phyloP scores from a whole-genome alignment of 140 eudicot species.

The Bidens hawaiensis region DNA sequence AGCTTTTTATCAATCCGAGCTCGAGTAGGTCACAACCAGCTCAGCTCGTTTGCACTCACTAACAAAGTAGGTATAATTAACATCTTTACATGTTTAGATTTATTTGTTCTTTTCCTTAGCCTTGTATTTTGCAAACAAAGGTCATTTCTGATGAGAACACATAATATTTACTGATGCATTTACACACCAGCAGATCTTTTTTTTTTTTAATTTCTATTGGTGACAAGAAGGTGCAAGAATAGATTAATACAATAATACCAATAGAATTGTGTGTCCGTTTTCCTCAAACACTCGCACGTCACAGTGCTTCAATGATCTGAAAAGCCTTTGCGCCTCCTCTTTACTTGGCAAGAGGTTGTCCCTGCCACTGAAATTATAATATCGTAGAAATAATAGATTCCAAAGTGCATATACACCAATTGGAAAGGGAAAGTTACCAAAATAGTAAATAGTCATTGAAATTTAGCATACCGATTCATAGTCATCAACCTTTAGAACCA shows the following conservation, averaged over 20 bases:
- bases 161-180: not conserved
- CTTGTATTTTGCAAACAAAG: not conserved
- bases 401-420: not conserved
- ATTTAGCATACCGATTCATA: too few relatives aligned
- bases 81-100: not conserved
- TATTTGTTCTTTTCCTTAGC: not conserved
- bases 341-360: constrained; percentile 73
- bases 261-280: constrained; percentile 66
- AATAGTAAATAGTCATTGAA: too few relatives aligned
- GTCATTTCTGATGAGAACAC: not conserved
- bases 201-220: not conserved
- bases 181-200: not conserved
- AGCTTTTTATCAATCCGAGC: too few relatives aligned
- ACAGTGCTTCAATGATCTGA: constrained; percentile 46
- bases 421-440: too few relatives aligned
- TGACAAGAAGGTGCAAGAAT: not conserved
- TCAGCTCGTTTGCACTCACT: too few relatives aligned
- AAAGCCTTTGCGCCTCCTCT: constrained; percentile 75
- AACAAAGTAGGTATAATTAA: too few relatives aligned
- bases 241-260: constrained; percentile 49
- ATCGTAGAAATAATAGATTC: not conserved
- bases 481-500: too few relatives aligned
- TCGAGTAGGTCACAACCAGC: too few relatives aligned
- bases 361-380: constrained; percentile 58
- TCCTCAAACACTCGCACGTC: constrained; percentile 51